Base-by-base conservation (phyloP, 2,329 filamentous ascomycete genomes). In the Trichoderma sp. region DNA sequence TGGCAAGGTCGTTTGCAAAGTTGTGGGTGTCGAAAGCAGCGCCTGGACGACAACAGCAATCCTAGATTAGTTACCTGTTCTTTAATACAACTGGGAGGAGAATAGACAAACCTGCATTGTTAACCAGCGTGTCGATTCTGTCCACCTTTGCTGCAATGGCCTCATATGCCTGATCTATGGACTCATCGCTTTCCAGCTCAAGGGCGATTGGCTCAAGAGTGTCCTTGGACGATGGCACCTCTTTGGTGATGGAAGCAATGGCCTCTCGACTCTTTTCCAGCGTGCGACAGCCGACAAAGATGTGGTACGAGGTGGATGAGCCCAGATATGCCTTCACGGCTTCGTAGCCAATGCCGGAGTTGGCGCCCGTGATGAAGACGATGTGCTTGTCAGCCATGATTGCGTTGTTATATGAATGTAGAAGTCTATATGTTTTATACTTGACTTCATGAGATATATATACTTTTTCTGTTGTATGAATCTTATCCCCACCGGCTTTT, bases 321-420 rank as follows among this genome's bases (percentile, higher is more conserved):
- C 77, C 71, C 55, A 82, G 78, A 0, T 90, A 78, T 1, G 86
- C 83, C 70, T 85, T 87, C 60, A 89, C 83, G 8, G 81, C 82
- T 71, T 90, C 84, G 46, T 83, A 84, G 3, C 89, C 89, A 24
- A 91, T 82, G 18, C 88, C 88, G 0, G 84, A 88, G 72, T 89
- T 90, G 70, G 81, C 87, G 43, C 88, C 88, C 2, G 88, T 90
- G 71, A 90, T 83, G 54, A 90, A 76, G n/a, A 89, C 75, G 69
- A 86, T 79, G 52, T 75, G 75, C 71, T 73, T 76, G 59, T 71
- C 56, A 14, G 71, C 52, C 74, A 75, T 76, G 32, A 21, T 68
- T 37, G 60, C 28, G 16, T 26, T 68, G 34, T 24, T 66, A 37
- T 58, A 24, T 37, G 30, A 5, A 16, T 24, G 11, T n/a, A 43